These are phyloP conservation scores for Hypoxylon lenormandii DNA, from an alignment of 495 filamentous ascomycete genomes.

Conservation along the genomic window DNA sequence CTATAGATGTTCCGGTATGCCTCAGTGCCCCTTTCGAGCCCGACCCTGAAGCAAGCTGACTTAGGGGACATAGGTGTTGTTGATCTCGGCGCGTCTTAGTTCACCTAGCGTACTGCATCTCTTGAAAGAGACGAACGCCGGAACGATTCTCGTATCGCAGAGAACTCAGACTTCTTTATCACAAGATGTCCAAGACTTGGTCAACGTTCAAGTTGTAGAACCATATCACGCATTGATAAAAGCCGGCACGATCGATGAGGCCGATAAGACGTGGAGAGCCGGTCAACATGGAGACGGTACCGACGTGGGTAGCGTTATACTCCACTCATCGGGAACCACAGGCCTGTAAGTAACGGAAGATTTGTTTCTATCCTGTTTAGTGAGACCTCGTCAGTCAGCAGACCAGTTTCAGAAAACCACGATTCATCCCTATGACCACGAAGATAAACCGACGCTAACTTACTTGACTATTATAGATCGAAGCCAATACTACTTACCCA, in stretches of 20 bases:
- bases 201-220: conserved; percentile 7
- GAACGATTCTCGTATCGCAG: conserved; percentile 41
- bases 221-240: conserved; percentile 16
- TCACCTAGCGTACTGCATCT: conserved; percentile 47
- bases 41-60: background rate
- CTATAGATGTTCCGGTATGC: conserved; percentile 49
- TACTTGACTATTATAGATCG: conserved; percentile 31
- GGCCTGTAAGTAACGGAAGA: conserved; percentile 46
- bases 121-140: conserved; percentile 38
- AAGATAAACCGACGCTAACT: background rate
- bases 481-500: conserved; percentile 61
- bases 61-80: conserved; percentile 24
- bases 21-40: background rate
- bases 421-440: no score
- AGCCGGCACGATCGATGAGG: background rate
- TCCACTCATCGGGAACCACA: conserved; percentile 64
- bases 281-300: conserved; percentile 34
- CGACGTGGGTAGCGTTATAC: conserved; percentile 56
- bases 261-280: background rate
- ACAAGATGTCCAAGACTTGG: conserved; percentile 1
- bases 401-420: no score
- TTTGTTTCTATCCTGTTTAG: background rate
- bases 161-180: conserved; percentile 23
- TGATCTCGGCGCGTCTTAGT: conserved; percentile 52
- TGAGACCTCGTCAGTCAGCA: no score